Conservation (phyloP, 352 stramenopile genomes). For the Globisporangium uncinulatum region DNA sequence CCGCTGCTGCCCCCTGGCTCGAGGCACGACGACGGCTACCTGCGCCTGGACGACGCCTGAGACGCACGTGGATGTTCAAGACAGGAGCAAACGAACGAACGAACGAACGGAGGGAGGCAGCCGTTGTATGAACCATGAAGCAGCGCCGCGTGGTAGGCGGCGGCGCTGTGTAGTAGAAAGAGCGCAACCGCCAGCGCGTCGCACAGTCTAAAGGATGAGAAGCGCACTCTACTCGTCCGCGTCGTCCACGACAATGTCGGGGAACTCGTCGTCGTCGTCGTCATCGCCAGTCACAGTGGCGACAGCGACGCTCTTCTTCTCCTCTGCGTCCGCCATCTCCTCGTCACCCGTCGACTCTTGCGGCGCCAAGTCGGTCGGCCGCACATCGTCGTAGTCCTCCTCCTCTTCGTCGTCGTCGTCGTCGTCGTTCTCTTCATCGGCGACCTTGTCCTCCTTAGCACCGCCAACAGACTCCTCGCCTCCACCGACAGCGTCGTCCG, state of each 20-base stretch:
- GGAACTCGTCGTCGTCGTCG: constrained; percentile 73
- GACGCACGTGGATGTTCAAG: background rate
- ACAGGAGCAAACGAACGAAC: background rate
- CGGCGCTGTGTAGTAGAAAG: constrained; percentile 1
- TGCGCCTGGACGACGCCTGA: constrained; percentile 34
- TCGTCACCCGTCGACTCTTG: background rate
- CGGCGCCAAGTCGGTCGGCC: background rate
- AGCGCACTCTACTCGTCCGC: constrained; percentile 31
- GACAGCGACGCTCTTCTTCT: background rate
- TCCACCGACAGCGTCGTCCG: constrained; percentile 17
- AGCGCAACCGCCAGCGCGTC: background rate
- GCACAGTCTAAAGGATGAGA: background rate
- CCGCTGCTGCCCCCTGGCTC: constrained; percentile 41
- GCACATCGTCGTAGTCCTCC: constrained; percentile 12
- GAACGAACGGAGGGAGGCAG: background rate
- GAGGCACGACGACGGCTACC: constrained; percentile 43
- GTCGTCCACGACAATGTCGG: constrained; percentile 74
- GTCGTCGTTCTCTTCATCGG: constrained; percentile 51
- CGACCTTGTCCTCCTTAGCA: constrained; percentile 21
- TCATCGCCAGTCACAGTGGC: constrained; percentile 10
- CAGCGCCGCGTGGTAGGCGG: too few relatives aligned
- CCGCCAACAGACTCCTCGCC: constrained; percentile 9
- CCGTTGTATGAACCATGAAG: too few relatives aligned
- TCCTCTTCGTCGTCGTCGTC: constrained; percentile 22
- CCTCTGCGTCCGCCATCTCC: background rate